Evolutionary conservation across 495 filamentous ascomycete genomes (phyloP).

Genomic region (Penicillium parvum): DNA sequence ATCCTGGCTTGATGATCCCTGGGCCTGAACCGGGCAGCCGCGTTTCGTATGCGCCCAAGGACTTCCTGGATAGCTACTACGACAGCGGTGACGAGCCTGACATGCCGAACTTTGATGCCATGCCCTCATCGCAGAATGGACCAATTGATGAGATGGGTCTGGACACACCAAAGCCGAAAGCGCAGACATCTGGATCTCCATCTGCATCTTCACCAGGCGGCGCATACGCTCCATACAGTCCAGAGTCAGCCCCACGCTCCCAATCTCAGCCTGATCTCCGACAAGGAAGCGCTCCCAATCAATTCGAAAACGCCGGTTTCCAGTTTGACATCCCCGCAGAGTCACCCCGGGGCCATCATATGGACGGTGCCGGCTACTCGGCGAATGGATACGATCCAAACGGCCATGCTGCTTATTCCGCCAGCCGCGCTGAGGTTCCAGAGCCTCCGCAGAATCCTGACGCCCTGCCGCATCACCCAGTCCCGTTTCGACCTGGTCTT

Average conservation of each 20-base stretch:
- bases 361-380: slow-evolving; percentile 20
- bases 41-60: slow-evolving; percentile 29
- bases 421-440: slow-evolving; percentile 5
- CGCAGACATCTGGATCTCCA: slow-evolving; percentile 16
- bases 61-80: slow-evolving; percentile 41
- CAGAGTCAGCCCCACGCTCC: slow-evolving; percentile 42
- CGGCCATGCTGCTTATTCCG: slow-evolving; percentile 14
- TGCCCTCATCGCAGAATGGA: slow-evolving; percentile 38
- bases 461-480: slow-evolving; percentile 69
- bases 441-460: slow-evolving; percentile 50
- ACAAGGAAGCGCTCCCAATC: slow-evolving; percentile 44
- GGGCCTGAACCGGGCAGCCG: slow-evolving; percentile 17
- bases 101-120: slow-evolving; percentile 72
- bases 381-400: slow-evolving; percentile 14
- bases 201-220: slow-evolving; percentile 15
- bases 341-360: slow-evolving; percentile 46
- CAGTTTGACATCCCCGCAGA: slow-evolving; percentile 69
- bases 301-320: slow-evolving; percentile 46
- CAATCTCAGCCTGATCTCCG: slow-evolving; percentile 68
- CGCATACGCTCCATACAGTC: slow-evolving; percentile 34
- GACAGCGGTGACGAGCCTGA: slow-evolving; percentile 45
- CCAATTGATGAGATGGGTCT: slow-evolving; percentile 50
- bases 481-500: slow-evolving; percentile 74
- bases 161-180: slow-evolving; percentile 28
- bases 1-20: slow-evolving; percentile 15